phyloP scores from a whole-genome alignment of 768 basidiomycete species.

The Clitopilus hobsonii region DNA sequence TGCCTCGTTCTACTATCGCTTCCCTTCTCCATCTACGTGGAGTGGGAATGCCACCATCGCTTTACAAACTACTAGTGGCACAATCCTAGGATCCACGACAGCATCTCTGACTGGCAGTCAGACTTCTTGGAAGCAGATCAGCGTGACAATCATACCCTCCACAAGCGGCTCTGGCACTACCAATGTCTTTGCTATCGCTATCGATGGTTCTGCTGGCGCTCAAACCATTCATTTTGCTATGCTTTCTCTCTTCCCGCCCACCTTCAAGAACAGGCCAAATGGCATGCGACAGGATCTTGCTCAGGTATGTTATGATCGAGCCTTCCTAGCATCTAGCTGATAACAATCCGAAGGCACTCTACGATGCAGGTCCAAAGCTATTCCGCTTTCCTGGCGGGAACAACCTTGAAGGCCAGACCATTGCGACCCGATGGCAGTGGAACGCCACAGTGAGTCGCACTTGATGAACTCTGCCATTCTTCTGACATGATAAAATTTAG shows the following conservation, averaged over 20 bases:
- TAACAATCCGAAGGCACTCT: too few relatives aligned
- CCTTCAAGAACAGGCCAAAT: conserved; percentile 51
- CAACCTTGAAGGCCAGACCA: conserved; percentile 54
- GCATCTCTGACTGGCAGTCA: conserved; percentile 31
- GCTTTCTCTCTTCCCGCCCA: conserved; percentile 62
- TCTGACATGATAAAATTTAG: neutral
- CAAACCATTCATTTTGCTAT: conserved; percentile 50
- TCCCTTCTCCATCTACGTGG: conserved; percentile 36
- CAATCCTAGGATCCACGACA: conserved; percentile 31
- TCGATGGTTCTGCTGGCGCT: conserved; percentile 30
- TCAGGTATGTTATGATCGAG: conserved; percentile 23
- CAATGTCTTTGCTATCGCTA: conserved; percentile 46
- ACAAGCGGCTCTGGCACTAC: conserved; percentile 29
- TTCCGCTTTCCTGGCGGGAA: conserved; percentile 64
- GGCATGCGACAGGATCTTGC: conserved; percentile 59
- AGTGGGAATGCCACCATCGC: conserved; percentile 32
- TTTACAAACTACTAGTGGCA: conserved; percentile 35
- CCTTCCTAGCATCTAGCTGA: conserved; percentile 17
- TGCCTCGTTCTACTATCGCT: conserved; percentile 51
- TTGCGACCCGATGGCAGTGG: conserved; percentile 55
- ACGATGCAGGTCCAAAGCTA: conserved; percentile 52
- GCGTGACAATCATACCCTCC: conserved; percentile 34
- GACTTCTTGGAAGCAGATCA: conserved; percentile 44
- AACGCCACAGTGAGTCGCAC: conserved; percentile 38
- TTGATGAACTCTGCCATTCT: neutral